Evolutionary conservation across 208 protist genomes (phyloP).

Genomic region (Trypanosomatidae sp.): DNA sequence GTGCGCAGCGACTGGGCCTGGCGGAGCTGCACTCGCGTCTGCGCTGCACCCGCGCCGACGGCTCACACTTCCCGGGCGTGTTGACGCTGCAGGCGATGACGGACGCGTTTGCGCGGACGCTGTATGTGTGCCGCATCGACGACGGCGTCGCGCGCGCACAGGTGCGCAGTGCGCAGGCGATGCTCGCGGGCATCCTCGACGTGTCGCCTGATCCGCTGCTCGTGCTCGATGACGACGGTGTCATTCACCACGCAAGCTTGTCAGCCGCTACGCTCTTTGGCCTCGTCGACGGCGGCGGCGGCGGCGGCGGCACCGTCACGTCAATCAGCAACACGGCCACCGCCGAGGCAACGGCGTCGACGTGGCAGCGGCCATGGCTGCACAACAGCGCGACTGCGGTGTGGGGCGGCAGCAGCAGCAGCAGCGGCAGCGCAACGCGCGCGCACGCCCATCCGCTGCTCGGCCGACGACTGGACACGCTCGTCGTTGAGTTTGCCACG

Average conservation of each 20-base stretch:
- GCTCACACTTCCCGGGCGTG: not conserved
- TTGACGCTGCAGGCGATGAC: not conserved
- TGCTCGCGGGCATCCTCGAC: not conserved
- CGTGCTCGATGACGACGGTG: slow-evolving; percentile 4
- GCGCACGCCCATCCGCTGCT: too few relatives aligned
- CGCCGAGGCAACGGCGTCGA: too few relatives aligned
- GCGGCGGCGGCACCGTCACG: too few relatives aligned
- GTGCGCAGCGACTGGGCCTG: not conserved
- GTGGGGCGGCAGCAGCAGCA: too few relatives aligned
- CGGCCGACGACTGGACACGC: too few relatives aligned
- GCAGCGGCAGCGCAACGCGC: too few relatives aligned
- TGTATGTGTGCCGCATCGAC: not conserved
- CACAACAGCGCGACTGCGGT: too few relatives aligned
- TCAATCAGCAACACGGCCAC: too few relatives aligned
- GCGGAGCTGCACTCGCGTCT: not conserved
- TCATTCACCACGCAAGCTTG: slow-evolving; percentile 6
- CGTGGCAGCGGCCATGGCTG: too few relatives aligned
- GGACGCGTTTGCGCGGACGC: not conserved
- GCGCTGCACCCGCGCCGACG: not conserved
- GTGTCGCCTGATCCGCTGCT: slow-evolving; percentile 5
- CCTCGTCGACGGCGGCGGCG: too few relatives aligned
- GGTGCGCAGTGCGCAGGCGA: not conserved
- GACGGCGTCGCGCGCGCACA: not conserved
- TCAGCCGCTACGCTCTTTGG: not conserved
- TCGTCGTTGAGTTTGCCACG: too few relatives aligned